Conservation (phyloP, 352 stramenopile species). For the Pythium folliculosum region DNA sequence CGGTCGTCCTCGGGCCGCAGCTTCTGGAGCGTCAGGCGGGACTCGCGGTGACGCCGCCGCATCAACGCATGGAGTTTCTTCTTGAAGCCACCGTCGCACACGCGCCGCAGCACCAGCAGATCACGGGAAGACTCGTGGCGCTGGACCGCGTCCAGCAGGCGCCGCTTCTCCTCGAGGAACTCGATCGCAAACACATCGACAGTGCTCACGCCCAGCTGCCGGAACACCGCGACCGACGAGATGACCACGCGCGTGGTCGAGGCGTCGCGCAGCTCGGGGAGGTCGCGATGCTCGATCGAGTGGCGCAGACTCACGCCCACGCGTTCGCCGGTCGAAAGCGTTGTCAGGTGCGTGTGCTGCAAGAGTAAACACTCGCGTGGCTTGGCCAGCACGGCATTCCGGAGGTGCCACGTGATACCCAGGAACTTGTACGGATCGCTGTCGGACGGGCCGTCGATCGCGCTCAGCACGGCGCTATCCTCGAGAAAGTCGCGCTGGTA, state of each 20-base stretch:
- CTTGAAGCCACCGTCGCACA: conserved; percentile 34
- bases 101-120: conserved; percentile 17
- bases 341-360: not conserved
- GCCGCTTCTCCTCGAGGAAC: conserved; percentile 28
- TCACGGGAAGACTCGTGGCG: conserved; percentile 35
- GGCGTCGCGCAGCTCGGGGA: conserved; percentile 47
- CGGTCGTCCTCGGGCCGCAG: not conserved
- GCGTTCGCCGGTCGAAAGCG: conserved; percentile 33
- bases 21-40: not conserved
- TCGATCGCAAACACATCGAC: conserved; percentile 51
- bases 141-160: not conserved
- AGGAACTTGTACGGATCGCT: conserved; percentile 41
- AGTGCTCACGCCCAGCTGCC: conserved; percentile 35
- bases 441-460: conserved; percentile 24
- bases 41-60: conserved; percentile 15
- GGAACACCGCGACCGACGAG: conserved; percentile 41
- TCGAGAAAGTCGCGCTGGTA: conserved; percentile 42
- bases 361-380: conserved; percentile 33
- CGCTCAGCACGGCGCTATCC: conserved; percentile 31
- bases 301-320: conserved; percentile 52
- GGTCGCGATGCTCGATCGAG: conserved; percentile 47
- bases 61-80: conserved; percentile 56
- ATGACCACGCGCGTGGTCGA: conserved; percentile 40
- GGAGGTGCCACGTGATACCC: conserved; percentile 32
- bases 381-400: conserved; percentile 18